Conservation (phyloP, 768 basidiomycete genomes). For the Tubosaeta sp. region DNA sequence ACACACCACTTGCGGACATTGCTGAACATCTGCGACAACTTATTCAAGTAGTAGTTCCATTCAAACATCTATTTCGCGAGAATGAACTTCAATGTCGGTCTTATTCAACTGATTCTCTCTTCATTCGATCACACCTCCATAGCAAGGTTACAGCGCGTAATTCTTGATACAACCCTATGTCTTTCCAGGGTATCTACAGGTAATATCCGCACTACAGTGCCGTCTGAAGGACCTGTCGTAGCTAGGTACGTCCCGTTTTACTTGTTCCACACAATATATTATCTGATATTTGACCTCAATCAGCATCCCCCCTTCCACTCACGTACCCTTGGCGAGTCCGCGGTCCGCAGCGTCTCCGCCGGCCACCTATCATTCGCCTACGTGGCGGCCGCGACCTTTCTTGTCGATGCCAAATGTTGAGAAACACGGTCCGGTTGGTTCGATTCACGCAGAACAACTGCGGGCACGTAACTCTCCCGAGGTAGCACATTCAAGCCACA, state of each 20-base stretch:
- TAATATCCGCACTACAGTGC: neutral
- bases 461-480: neutral
- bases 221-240: neutral
- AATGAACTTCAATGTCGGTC: constrained; percentile 20
- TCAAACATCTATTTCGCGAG: constrained; percentile 19
- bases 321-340: neutral
- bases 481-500: neutral
- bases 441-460: neutral
- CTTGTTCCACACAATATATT: constrained; percentile 2
- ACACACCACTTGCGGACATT: neutral
- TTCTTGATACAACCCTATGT: constrained; percentile 4
- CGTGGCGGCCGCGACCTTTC: neutral
- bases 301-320: neutral
- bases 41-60: constrained; percentile 20
- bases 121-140: neutral
- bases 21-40: constrained; percentile 14
- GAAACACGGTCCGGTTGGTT: neutral
- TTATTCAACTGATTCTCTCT: neutral
- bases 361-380: neutral
- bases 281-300: neutral
- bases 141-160: constrained; percentile 21
- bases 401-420: neutral
- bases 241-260: constrained; percentile 13
- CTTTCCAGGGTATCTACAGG: neutral
- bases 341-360: neutral